Base-by-base conservation (phyloP, 1,139 yeast genomes). In the Yamadazyma atmosphaerica region DNA sequence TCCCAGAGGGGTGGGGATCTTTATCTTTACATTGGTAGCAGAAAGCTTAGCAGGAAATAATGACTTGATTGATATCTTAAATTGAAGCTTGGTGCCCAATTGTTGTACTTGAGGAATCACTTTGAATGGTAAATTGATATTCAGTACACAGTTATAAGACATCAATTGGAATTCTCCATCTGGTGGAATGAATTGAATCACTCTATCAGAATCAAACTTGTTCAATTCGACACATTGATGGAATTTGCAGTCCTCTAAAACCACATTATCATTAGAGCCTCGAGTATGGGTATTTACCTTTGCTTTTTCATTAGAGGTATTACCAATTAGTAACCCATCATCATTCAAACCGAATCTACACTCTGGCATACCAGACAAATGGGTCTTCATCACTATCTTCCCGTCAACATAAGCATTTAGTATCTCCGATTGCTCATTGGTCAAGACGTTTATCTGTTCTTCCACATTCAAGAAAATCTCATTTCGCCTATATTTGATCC, bases 161-260 rank as follows among this genome's bases (percentile, higher is more conserved):
- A 92, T 84, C 41, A 92, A 74, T 57, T 89, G 95, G 58, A 88
- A 88, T 40, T 82, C 84, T 0, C 98, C 98, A 63, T 90, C 98
- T 1, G 98, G 96, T 8, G 96, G 96, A 24, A 86, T 82, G 56
- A 87, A 87, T 16, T 92, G 83, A 49, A 88, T 86, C 23, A 86
- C 81, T 40, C 89, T 73, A 52, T 85, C 90, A 45, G 77, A 78
- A 54, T 87, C 95, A 60, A 86, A 88, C 50, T 85, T 81, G 51
- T 86, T 81, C 43, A 88, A 68, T 45, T 94, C 77, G 17, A 87
- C 96, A 63, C 96, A 87, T 55, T 87, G 95, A 60, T 92, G 98
- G 61, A 90, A 86, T 49, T 86, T 88, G 51, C 88, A 82, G 57
- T 88, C 95, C 49, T 83, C 87, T 11, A 88, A 61, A 1, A 71